Conservation (phyloP, 805 yeast species). For the Myxozyma melibiosi region DNA sequence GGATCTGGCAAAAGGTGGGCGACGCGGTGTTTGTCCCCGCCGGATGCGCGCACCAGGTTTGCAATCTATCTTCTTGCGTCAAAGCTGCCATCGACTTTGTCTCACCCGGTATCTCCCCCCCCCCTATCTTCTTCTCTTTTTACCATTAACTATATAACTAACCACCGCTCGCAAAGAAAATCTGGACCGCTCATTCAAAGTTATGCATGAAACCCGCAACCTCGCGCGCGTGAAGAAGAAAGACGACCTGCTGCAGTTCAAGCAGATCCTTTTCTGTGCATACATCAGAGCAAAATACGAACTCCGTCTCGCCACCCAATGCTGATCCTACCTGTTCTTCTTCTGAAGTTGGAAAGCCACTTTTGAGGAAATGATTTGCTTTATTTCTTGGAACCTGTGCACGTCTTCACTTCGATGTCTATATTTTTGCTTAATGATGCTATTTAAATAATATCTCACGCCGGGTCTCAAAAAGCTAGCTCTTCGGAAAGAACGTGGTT, state of each 20-base stretch:
- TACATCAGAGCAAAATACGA: conserved; percentile 16
- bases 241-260: conserved; percentile 29
- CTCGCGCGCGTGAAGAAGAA: conserved; percentile 23
- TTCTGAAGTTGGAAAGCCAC: too few species aligned
- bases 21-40: conserved; percentile 34
- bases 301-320: too few species aligned
- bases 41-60: conserved; percentile 33
- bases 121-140: not conserved
- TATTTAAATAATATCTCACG: too few species aligned
- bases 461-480: too few species aligned
- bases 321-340: too few species aligned
- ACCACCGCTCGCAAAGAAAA: too few species aligned
- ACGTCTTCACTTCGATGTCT: too few species aligned
- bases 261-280: conserved; percentile 22
- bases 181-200: conserved; percentile 14
- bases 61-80: conserved; percentile 29
- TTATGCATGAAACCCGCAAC: conserved; percentile 21
- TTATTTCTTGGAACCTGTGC: too few species aligned
- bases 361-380: too few species aligned
- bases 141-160: too few species aligned
- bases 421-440: too few species aligned
- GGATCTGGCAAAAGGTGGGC: conserved; percentile 32
- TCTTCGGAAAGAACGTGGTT: too few species aligned
- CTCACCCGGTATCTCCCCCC: conserved; percentile 22
- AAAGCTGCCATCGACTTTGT: conserved; percentile 30